phyloP scores from a whole-genome alignment of 228 moss, liverwort and hornwort species.

The Sphagnum fallax region DNA sequence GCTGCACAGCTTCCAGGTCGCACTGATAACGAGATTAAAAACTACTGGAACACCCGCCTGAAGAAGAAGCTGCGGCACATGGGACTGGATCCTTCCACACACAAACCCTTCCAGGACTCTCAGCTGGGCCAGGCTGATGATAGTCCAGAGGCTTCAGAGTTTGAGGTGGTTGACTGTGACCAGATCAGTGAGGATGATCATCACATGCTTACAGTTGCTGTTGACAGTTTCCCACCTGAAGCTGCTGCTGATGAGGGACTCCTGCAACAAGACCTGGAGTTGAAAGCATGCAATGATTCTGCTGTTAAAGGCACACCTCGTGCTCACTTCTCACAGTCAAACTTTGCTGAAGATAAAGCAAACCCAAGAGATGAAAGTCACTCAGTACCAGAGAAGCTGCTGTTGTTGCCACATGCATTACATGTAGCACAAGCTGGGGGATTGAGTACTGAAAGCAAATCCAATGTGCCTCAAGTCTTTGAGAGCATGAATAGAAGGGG shows the following conservation, averaged over 20 bases:
- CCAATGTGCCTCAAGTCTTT: not conserved
- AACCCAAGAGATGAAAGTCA: too few relatives aligned
- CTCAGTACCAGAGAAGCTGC: too few relatives aligned
- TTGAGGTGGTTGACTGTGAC: too few relatives aligned
- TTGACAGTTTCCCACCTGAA: not conserved
- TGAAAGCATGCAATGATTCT: too few relatives aligned
- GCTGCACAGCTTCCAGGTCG: slow-evolving; percentile 42
- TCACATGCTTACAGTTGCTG: not conserved
- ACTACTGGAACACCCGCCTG: slow-evolving; percentile 55
- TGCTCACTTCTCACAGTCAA: too few relatives aligned
- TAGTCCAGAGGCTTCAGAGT: not conserved
- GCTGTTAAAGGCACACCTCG: too few relatives aligned
- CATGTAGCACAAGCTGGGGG: too few relatives aligned
- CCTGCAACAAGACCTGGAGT: not conserved
- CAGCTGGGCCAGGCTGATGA: not conserved
- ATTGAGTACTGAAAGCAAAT: too few relatives aligned
- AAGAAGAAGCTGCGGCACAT: slow-evolving; percentile 42
- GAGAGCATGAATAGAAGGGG: not conserved
- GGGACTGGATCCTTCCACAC: slow-evolving; percentile 36
- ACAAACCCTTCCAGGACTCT: slow-evolving; percentile 19
- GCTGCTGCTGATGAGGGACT: not conserved
- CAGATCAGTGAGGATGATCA: not conserved
- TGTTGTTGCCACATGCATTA: too few relatives aligned
- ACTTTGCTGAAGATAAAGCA: too few relatives aligned
- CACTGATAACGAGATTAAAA: slow-evolving; percentile 61